Evolutionary conservation across 768 basidiomycete genomes (phyloP).

Genomic region (Stropharia rugosoannulata): DNA sequence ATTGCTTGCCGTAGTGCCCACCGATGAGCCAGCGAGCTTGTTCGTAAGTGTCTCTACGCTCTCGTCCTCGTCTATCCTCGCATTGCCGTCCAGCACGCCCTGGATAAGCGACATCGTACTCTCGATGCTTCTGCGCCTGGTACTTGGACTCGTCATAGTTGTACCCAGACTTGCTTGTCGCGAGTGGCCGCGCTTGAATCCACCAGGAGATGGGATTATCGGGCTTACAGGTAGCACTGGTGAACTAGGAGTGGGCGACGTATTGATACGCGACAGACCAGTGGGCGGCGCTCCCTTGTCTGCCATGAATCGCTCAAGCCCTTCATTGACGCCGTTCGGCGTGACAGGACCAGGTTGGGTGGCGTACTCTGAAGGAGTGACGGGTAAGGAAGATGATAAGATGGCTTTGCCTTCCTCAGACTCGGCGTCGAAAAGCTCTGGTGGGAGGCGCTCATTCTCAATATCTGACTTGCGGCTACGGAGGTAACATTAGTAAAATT

Average conservation of each 20-base stretch:
- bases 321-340: conserved; percentile 46
- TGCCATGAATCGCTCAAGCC: conserved; percentile 39
- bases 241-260: conserved; percentile 19
- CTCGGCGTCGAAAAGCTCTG: conserved; percentile 85
- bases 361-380: conserved; percentile 51
- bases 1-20: conserved; percentile 12
- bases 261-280: conserved; percentile 31
- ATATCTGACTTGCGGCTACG: conserved; percentile 93
- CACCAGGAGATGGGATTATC: conserved; percentile 35
- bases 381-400: conserved; percentile 47
- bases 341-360: conserved; percentile 37
- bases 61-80: conserved; percentile 38
- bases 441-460: conserved; percentile 97
- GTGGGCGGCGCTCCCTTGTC: conserved; percentile 19
- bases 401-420: conserved; percentile 72
- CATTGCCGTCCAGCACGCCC: conserved; percentile 82
- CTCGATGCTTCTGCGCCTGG: conserved; percentile 86
- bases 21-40: conserved; percentile 34
- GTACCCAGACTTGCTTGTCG: conserved; percentile 88
- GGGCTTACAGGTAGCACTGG: conserved; percentile 39
- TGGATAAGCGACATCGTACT: conserved; percentile 95
- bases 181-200: conserved; percentile 71
- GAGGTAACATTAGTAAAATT: background rate
- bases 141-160: conserved; percentile 94
- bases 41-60: conserved; percentile 31